These are phyloP conservation scores for Rhizomucor pusillus DNA, from an alignment of 371 early-diverging fungal species.

Conservation along the genomic window DNA sequence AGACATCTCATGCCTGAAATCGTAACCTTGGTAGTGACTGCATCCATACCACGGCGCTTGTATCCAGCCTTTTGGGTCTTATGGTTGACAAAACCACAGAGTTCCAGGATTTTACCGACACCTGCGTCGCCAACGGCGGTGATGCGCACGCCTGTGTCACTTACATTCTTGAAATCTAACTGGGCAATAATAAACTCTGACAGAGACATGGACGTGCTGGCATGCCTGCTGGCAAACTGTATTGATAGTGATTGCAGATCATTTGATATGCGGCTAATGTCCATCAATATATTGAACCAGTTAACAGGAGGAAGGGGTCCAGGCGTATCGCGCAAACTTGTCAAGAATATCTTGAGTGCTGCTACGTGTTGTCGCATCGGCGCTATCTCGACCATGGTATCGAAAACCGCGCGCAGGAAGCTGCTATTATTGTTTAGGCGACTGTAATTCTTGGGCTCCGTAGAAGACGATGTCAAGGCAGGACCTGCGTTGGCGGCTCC, in stretches of 20 bases:
- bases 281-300: conserved; percentile 48
- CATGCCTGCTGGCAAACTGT: conserved; percentile 48
- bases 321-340: conserved; percentile 28
- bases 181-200: conserved; percentile 52
- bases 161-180: conserved; percentile 10
- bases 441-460: conserved; percentile 50
- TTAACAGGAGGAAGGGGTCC: conserved; percentile 60
- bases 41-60: conserved; percentile 54
- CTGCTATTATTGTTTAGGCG: conserved; percentile 51
- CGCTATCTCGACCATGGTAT: conserved; percentile 15
- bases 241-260: conserved; percentile 24
- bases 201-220: conserved; percentile 52
- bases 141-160: not conserved
- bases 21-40: conserved; percentile 43
- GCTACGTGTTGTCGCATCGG: not conserved
- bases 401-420: conserved; percentile 52
- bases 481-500: conserved; percentile 4
- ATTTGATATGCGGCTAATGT: conserved; percentile 27
- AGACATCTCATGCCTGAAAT: conserved; percentile 46
- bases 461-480: conserved; percentile 16
- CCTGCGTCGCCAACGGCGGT: conserved; percentile 39
- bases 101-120: conserved; percentile 43
- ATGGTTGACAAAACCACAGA: conserved; percentile 36
- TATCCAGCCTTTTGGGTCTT: conserved; percentile 10
- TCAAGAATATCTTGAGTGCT: conserved; percentile 14